A percentile compares a stretch with the other conserved stretches of the same genome.
These are phyloP conservation scores for Themeda triandra DNA, from an alignment of 176 grass and related monocot species.

Conservation along the genomic window DNA sequence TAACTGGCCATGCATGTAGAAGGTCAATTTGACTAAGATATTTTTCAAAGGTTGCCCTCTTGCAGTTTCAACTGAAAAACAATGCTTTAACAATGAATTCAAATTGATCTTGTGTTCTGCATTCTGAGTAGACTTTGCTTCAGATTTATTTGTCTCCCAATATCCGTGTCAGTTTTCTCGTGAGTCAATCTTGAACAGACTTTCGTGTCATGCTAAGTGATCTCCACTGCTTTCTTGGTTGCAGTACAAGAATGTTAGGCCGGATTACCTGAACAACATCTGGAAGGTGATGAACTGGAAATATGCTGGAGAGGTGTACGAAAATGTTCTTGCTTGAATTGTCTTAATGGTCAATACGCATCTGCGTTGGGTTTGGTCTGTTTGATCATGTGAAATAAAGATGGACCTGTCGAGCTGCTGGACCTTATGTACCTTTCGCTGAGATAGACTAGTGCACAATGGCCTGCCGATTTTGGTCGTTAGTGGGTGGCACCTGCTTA, in stretches of 20 bases:
- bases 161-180: background rate
- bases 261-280: constrained; percentile 88
- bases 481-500: background rate
- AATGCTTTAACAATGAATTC: background rate
- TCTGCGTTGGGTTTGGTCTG: background rate
- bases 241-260: constrained; percentile 98
- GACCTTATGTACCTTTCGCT: constrained; percentile 22
- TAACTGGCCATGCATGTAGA: background rate
- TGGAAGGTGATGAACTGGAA: constrained; percentile 99
- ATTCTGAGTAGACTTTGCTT: background rate
- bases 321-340: constrained; percentile 56
- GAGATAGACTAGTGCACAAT: background rate
- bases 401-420: background rate
- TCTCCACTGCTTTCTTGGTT: constrained; percentile 10
- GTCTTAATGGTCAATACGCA: background rate
- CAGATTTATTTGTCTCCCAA: background rate
- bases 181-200: background rate
- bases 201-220: background rate
- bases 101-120: background rate
- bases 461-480: background rate
- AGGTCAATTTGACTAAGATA: background rate
- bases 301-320: constrained; percentile 73
- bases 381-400: constrained; percentile 52
- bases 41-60: background rate
- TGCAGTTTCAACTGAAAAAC: background rate